Evolutionary conservation across 1,284 basidiomycete species (phyloP).

Genomic region (Schizophyllum commune): DNA sequence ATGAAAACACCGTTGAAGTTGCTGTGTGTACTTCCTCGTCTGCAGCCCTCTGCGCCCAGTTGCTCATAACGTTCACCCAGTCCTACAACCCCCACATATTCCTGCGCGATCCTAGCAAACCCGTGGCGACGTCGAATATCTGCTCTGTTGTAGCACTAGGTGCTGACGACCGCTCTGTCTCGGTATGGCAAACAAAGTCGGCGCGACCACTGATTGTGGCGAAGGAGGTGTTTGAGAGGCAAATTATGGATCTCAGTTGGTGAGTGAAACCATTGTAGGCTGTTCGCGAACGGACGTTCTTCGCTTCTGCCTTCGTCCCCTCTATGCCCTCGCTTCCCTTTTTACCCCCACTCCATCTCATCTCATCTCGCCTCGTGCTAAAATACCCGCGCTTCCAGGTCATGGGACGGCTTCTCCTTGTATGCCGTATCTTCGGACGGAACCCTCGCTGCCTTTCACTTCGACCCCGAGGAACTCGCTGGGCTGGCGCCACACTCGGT

Average conservation of each 20-base stretch:
- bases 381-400: slow-evolving; percentile 40
- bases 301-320: not conserved
- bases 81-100: slow-evolving; percentile 92
- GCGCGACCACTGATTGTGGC: slow-evolving; percentile 88
- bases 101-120: slow-evolving; percentile 59
- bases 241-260: slow-evolving; percentile 96
- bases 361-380: not conserved
- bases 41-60: slow-evolving; percentile 6
- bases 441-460: slow-evolving; percentile 82
- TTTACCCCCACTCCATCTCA: not conserved
- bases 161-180: slow-evolving; percentile 82
- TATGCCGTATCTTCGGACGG: slow-evolving; percentile 97
- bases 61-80: slow-evolving; percentile 29
- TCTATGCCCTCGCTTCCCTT: not conserved
- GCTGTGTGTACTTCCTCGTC: slow-evolving; percentile 48
- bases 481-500: slow-evolving; percentile 71
- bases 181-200: slow-evolving; percentile 90
- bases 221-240: slow-evolving; percentile 89
- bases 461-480: slow-evolving; percentile 75
- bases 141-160: slow-evolving; percentile 86
- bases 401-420: slow-evolving; percentile 83
- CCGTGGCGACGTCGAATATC: slow-evolving; percentile 69
- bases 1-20: slow-evolving; percentile 97
- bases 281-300: not conserved
- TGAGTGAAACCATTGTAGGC: slow-evolving; percentile 26